Percentiles rank a stretch among this genome's conserved stretches.
These are phyloP conservation scores for Verticillium isaacii DNA, from an alignment of 2,329 filamentous ascomycete species.

Conservation along the genomic window DNA sequence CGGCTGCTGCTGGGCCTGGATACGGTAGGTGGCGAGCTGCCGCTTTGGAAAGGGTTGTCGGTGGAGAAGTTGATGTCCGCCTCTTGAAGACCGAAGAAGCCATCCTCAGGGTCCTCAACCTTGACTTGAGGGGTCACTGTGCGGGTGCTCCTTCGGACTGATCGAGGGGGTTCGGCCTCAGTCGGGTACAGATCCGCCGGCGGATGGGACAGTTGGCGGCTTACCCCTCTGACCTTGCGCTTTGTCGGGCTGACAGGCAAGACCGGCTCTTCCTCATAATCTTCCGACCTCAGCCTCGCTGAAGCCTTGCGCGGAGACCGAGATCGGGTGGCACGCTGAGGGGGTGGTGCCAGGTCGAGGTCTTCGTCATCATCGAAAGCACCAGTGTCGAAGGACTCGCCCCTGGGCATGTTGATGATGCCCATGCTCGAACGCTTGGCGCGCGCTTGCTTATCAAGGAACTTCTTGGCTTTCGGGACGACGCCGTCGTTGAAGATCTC, in stretches of 20 bases:
- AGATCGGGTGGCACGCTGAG: constrained; percentile 45
- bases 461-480: constrained; percentile 69
- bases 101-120: constrained; percentile 47
- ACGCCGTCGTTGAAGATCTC: constrained; percentile 78
- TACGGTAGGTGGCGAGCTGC: constrained; percentile 61
- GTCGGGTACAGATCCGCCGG: constrained; percentile 46
- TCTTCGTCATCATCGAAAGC: constrained; percentile 61
- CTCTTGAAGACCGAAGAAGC: constrained; percentile 33
- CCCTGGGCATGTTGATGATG: constrained; percentile 58
- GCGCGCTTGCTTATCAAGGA: constrained; percentile 68
- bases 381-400: constrained; percentile 49
- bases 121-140: constrained; percentile 50
- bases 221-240: constrained; percentile 48
- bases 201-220: constrained; percentile 46
- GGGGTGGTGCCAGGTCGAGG: constrained; percentile 48
- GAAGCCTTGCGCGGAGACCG: constrained; percentile 52
- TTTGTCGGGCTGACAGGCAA: constrained; percentile 43
- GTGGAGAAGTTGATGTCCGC: constrained; percentile 67
- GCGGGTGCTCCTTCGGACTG: constrained; percentile 45
- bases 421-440: constrained; percentile 85
- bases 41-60: constrained; percentile 87
- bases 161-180: constrained; percentile 22
- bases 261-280: constrained; percentile 28
- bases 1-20: constrained; percentile 44
- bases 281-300: constrained; percentile 47